These are phyloP conservation scores for Lepidopterella palustris DNA, from an alignment of 495 filamentous ascomycete genomes.

Conservation along the genomic window DNA sequence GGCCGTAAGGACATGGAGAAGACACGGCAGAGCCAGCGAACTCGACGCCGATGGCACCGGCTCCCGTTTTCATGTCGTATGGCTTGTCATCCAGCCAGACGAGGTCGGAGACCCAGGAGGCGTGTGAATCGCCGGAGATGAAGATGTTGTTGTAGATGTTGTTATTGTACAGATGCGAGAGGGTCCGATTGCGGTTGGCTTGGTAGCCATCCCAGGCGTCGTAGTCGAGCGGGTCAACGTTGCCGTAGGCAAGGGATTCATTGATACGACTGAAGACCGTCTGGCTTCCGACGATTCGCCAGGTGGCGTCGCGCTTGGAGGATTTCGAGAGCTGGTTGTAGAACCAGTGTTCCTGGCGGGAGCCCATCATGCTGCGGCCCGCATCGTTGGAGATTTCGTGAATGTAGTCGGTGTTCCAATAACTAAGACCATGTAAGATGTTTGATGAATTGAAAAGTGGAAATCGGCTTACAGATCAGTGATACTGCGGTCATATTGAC, in stretches of 20 bases:
- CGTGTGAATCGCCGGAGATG: constrained; percentile 58
- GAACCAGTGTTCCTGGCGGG: constrained; percentile 63
- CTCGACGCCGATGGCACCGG: constrained; percentile 57
- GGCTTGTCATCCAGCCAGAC: constrained; percentile 52
- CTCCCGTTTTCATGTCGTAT: constrained; percentile 52
- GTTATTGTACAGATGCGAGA: constrained; percentile 52
- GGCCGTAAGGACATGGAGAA: constrained; percentile 45
- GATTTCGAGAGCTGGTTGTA: constrained; percentile 52
- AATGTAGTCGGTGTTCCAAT: constrained; percentile 52
- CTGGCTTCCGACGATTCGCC: constrained; percentile 62
- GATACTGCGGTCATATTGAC: constrained; percentile 56
- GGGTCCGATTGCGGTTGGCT: constrained; percentile 57
- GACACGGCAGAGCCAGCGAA: constrained; percentile 59
- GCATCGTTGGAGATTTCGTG: constrained; percentile 50
- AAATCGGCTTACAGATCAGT: constrained; percentile 34
- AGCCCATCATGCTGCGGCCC: constrained; percentile 56
- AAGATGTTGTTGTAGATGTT: constrained; percentile 62
- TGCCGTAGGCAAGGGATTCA: constrained; percentile 40
- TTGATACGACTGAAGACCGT: constrained; percentile 56
- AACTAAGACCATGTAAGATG: constrained; percentile 35
- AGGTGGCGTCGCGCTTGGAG: constrained; percentile 48
- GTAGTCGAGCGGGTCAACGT: constrained; percentile 48
- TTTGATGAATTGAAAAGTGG: constrained; percentile 32
- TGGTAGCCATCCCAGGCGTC: constrained; percentile 61
- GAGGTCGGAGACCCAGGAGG: constrained; percentile 60